Conservation (phyloP, 345 rosid genomes). For the Bruguiera parviflora region DNA sequence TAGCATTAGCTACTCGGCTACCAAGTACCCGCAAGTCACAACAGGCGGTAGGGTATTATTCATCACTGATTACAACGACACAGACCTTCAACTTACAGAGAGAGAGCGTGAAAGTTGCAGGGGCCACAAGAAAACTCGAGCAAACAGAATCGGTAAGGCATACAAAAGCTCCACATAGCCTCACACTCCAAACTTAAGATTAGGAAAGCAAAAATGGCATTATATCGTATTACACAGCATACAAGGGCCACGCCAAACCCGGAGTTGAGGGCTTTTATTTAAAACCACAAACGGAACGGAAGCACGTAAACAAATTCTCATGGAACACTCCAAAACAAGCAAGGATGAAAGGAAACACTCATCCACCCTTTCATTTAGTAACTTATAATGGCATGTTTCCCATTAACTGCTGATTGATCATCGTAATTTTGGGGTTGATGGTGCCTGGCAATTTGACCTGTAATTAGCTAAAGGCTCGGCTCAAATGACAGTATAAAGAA, state of each 20-base stretch:
- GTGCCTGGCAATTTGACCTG: slow-evolving; percentile 39
- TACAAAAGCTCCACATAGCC: too few relatives aligned
- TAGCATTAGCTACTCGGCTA: too few relatives aligned
- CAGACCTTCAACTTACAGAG: too few relatives aligned
- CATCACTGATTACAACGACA: too few relatives aligned
- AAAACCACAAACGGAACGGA: not conserved
- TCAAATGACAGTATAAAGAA: too few relatives aligned
- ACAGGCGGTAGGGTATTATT: too few relatives aligned
- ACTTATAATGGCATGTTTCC: slow-evolving; percentile 35
- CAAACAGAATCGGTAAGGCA: too few relatives aligned
- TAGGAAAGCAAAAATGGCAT: not conserved
- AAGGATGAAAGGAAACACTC: slow-evolving; percentile 19
- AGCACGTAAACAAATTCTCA: not conserved
- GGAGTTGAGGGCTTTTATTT: slow-evolving; percentile 12
- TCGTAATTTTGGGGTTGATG: slow-evolving; percentile 51
- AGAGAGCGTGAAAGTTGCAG: too few relatives aligned
- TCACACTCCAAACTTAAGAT: too few relatives aligned
- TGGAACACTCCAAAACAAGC: not conserved
- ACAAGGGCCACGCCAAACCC: not conserved
- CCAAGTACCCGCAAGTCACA: too few relatives aligned
- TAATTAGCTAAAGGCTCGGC: not conserved
- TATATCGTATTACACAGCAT: not conserved
- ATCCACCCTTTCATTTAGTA: slow-evolving; percentile 45
- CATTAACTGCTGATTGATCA: slow-evolving; percentile 26
- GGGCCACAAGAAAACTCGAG: too few relatives aligned